phyloP scores from a whole-genome alignment of 441 rosid species.

The Capsella rubella region DNA sequence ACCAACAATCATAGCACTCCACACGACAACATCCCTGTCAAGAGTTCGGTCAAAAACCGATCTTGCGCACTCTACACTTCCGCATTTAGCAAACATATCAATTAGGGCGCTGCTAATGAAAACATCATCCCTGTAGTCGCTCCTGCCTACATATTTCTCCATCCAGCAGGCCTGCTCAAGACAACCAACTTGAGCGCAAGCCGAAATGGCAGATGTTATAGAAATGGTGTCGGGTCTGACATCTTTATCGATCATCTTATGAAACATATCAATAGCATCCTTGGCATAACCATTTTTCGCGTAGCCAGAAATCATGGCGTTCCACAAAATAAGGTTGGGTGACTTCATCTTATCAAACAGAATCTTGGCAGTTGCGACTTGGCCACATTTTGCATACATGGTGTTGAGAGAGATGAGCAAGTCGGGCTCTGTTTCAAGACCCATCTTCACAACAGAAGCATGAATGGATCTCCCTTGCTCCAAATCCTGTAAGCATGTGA shows the following conservation, averaged over 20 bases:
- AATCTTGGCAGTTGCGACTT: constrained; percentile 58
- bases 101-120: constrained; percentile 64
- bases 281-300: constrained; percentile 73
- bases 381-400: constrained; percentile 80
- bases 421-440: constrained; percentile 71
- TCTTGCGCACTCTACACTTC: constrained; percentile 63
- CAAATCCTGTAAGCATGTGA: constrained; percentile 65
- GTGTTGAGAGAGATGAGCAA: constrained; percentile 77
- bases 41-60: constrained; percentile 60
- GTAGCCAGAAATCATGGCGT: constrained; percentile 87
- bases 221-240: constrained; percentile 63
- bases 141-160: constrained; percentile 52
- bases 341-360: constrained; percentile 63
- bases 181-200: constrained; percentile 76
- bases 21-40: constrained; percentile 74
- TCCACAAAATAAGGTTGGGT: constrained; percentile 73
- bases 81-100: constrained; percentile 88
- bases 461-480: constrained; percentile 70
- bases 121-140: constrained; percentile 52
- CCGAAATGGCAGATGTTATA: constrained; percentile 62
- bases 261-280: constrained; percentile 70
- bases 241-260: constrained; percentile 53
- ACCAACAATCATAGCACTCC: constrained; percentile 89
- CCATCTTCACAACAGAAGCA: constrained; percentile 65
- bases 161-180: constrained; percentile 78